phyloP scores from a whole-genome alignment of 441 rosid species.

The Biscutella auriculata region DNA sequence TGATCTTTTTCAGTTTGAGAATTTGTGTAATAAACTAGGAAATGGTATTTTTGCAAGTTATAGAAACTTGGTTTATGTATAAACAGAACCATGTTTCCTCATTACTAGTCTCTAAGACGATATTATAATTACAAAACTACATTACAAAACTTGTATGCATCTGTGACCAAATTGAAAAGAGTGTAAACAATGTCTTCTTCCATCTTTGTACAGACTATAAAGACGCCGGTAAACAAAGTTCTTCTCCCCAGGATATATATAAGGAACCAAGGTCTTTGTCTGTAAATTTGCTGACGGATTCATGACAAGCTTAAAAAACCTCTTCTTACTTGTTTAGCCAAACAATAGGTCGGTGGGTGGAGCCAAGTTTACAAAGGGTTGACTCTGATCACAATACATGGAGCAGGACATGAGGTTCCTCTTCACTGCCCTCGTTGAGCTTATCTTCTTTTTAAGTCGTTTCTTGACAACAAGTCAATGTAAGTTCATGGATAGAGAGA shows the following conservation, averaged over 20 bases:
- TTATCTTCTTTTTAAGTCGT: conserved; percentile 71
- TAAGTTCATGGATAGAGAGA: too few relatives aligned
- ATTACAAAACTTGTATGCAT: not conserved
- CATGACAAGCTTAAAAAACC: too few relatives aligned
- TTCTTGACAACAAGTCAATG: conserved; percentile 59
- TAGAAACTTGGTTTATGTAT: not conserved
- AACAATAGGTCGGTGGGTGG: conserved; percentile 84
- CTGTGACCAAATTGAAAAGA: not conserved
- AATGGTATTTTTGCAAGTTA: not conserved
- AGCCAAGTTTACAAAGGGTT: conserved; percentile 77
- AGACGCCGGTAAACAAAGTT: too few relatives aligned
- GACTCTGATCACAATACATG: conserved; percentile 64
- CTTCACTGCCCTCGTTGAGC: conserved; percentile 68
- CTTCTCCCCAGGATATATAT: too few relatives aligned
- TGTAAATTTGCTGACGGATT: too few relatives aligned
- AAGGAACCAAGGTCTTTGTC: too few relatives aligned
- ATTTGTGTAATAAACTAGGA: not conserved
- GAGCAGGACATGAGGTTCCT: conserved; percentile 87
- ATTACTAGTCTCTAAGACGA: not conserved
- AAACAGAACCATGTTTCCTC: not conserved
- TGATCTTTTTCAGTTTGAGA: not conserved
- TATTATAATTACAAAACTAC: too few relatives aligned
- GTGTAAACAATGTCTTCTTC: too few relatives aligned
- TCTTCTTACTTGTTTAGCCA: too few relatives aligned
- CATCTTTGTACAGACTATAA: too few relatives aligned